phyloP scores from a whole-genome alignment of 495 filamentous ascomycete genomes.

The Aspergillus sclerotiicarbonarius region DNA sequence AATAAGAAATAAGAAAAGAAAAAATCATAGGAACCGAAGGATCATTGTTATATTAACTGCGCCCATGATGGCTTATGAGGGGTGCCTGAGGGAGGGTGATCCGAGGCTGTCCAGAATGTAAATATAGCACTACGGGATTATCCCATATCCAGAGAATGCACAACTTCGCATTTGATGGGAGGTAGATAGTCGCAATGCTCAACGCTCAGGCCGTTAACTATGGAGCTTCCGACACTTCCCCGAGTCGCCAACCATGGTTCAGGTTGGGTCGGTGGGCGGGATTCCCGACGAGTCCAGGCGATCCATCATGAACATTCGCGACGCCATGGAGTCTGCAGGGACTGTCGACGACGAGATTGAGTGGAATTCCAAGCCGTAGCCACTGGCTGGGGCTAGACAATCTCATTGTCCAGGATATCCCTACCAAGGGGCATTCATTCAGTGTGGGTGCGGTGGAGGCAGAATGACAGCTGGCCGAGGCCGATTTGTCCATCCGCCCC shows the following conservation, averaged over 20 bases:
- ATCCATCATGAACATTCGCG: background rate
- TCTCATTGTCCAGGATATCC: background rate
- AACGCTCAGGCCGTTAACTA: conserved; percentile 3
- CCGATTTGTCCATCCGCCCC: conserved; percentile 13
- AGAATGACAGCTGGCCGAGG: conserved; percentile 18
- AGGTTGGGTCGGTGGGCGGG: too few relatives aligned
- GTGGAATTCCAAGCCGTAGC: too few relatives aligned
- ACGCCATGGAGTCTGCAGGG: background rate
- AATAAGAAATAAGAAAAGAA: too few relatives aligned
- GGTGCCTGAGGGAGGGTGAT: background rate
- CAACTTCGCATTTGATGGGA: too few relatives aligned
- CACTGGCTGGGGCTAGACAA: background rate
- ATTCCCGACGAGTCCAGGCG: too few relatives aligned
- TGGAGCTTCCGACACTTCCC: background rate
- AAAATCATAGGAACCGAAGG: too few relatives aligned
- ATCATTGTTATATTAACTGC: too few relatives aligned
- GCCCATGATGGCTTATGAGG: background rate
- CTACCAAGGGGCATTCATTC: background rate
- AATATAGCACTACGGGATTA: background rate
- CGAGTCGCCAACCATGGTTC: background rate
- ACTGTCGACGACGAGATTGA: background rate
- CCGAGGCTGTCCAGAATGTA: too few relatives aligned
- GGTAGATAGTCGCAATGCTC: background rate
- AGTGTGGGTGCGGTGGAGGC: conserved; percentile 6
- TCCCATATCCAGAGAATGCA: too few relatives aligned